phyloP scores from a whole-genome alignment of 2,329 filamentous ascomycete genomes.

The Cytospora leucostoma region DNA sequence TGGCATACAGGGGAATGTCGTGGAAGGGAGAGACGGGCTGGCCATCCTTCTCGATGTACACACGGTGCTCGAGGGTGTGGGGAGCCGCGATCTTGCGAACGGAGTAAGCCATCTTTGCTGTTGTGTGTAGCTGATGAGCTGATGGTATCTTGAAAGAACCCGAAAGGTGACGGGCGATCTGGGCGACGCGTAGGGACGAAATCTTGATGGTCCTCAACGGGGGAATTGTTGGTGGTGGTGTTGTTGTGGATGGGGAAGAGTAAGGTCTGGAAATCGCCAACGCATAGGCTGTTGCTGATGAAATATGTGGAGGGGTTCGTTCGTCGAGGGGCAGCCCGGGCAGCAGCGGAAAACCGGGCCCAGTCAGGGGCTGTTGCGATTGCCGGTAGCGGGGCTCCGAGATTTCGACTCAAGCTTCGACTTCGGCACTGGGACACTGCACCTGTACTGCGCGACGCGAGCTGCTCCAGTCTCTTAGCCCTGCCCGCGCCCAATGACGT shows the following conservation, averaged over 20 bases:
- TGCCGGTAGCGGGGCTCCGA: conserved; percentile 23
- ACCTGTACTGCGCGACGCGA: background rate
- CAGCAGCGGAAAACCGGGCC: background rate
- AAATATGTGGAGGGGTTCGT: conserved; percentile 26
- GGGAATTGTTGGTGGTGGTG: conserved; percentile 25
- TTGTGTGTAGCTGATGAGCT: background rate
- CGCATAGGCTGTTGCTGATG: conserved; percentile 7
- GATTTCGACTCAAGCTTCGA: conserved; percentile 7
- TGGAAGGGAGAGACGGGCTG: conserved; percentile 93
- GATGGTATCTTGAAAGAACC: conserved; percentile 35
- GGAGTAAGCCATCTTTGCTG: conserved; percentile 54
- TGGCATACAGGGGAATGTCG: conserved; percentile 97
- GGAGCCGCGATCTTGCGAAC: conserved; percentile 85
- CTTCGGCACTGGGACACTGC: background rate
- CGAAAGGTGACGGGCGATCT: conserved; percentile 58
- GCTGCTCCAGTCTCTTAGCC: background rate
- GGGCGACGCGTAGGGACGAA: conserved; percentile 52
- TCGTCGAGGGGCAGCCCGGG: conserved; percentile 17
- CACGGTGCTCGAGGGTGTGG: conserved; percentile 94
- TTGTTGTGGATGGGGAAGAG: conserved; percentile 3
- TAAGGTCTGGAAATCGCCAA: conserved; percentile 18
- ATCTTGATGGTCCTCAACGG: conserved; percentile 41
- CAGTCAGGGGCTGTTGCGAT: conserved; percentile 13
- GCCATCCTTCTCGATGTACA: conserved; percentile 98
- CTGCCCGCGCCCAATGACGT: background rate